phyloP scores from a whole-genome alignment of 2,329 filamentous ascomycete species.

The Trichoderma sp. region DNA sequence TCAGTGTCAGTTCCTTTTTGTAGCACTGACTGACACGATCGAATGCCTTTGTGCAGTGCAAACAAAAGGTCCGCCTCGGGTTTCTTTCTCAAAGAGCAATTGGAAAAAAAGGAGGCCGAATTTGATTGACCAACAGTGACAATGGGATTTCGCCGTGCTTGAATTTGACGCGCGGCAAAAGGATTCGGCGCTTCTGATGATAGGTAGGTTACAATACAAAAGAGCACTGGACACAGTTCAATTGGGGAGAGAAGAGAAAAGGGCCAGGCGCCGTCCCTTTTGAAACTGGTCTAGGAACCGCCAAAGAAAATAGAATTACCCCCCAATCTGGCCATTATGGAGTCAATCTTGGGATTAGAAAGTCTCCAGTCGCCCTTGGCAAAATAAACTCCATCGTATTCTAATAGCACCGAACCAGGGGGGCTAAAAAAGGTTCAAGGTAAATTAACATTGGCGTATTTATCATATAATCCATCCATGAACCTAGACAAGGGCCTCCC shows the following conservation, averaged over 20 bases:
- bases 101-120: background rate
- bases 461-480: background rate
- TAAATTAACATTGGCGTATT: background rate
- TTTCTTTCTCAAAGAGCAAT: background rate
- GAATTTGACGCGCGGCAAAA: background rate
- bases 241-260: background rate
- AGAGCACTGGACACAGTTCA: no score
- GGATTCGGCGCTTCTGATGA: background rate
- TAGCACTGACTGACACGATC: background rate
- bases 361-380: background rate
- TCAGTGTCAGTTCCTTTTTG: background rate
- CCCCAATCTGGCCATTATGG: background rate
- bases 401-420: background rate
- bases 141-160: background rate
- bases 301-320: background rate
- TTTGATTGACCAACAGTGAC: background rate
- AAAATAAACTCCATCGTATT: background rate
- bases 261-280: background rate
- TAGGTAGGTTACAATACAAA: background rate
- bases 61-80: background rate
- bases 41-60: background rate
- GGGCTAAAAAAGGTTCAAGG: background rate
- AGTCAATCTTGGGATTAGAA: background rate
- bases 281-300: background rate
- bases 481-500: background rate